A percentile compares a stretch with the other conserved stretches of the same genome.
phyloP scores from a whole-genome alignment of 768 basidiomycete species.

The Suillus clintonianus region DNA sequence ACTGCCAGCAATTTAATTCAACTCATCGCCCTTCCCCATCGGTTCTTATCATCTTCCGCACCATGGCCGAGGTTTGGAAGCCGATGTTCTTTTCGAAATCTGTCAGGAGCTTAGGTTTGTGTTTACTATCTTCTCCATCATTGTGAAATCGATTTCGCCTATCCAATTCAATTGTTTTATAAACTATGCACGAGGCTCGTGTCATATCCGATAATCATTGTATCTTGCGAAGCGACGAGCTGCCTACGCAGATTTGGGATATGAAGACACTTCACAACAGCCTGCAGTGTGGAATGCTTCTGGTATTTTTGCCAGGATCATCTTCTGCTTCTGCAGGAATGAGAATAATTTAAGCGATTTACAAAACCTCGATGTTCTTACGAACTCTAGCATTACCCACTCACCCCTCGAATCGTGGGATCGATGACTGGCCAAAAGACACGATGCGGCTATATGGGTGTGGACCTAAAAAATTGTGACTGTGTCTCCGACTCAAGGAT shows the following conservation, averaged over 20 bases:
- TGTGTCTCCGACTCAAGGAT: neutral
- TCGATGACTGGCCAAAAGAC: neutral
- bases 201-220: constrained; percentile 1
- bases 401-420: neutral
- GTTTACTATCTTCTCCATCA: neutral
- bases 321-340: neutral
- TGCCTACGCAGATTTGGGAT: neutral
- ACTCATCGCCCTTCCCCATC: neutral
- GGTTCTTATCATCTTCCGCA: neutral
- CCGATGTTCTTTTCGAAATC: neutral
- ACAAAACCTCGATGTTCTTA: neutral
- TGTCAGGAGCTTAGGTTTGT: neutral
- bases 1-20: neutral
- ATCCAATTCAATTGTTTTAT: neutral
- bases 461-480: neutral
- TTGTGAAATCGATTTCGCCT: neutral
- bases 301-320: neutral
- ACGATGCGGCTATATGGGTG: neutral
- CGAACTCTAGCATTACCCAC: neutral
- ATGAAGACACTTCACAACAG: neutral
- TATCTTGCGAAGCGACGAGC: neutral
- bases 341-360: neutral
- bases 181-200: neutral
- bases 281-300: neutral
- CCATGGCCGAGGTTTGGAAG: neutral